Conservation (phyloP, 345 rosid genomes). For the Pistacia vera region DNA sequence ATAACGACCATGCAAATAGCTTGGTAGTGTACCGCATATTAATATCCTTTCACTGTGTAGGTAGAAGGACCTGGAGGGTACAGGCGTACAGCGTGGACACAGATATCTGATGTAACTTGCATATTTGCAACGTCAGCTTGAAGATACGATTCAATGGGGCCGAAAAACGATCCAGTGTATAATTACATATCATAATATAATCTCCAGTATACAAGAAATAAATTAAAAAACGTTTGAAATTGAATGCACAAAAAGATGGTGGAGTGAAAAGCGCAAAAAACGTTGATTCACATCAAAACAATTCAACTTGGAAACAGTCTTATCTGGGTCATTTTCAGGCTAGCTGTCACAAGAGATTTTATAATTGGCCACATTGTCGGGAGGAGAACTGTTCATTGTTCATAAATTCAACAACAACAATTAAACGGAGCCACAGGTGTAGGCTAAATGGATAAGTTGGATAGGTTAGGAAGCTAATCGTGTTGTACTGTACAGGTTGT, state of each 20-base stretch:
- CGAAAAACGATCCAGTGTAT: not conserved
- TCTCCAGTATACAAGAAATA: too few relatives aligned
- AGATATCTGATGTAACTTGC: not conserved
- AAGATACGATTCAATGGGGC: not conserved
- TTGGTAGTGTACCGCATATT: too few relatives aligned
- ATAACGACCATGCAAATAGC: not conserved
- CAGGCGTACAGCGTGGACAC: too few relatives aligned
- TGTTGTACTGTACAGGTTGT: too few relatives aligned
- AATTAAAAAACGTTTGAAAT: not conserved
- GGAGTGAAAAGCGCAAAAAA: not conserved
- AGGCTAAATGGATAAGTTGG: not conserved
- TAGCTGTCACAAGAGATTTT: not conserved
- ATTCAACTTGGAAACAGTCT: not conserved
- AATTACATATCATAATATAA: too few relatives aligned
- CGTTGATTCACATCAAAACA: not conserved
- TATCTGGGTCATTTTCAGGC: not conserved
- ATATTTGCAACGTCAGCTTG: not conserved
- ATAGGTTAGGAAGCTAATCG: not conserved
- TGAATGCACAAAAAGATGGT: too few relatives aligned
- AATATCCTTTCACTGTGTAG: not conserved
- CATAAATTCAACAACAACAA: not conserved
- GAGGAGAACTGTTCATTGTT: not conserved
- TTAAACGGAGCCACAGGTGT: too few relatives aligned
- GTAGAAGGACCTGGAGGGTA: not conserved
- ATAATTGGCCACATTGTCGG: not conserved